phyloP scores from a whole-genome alignment of 2,329 filamentous ascomycete species.

The Macroventuria anomochaeta region DNA sequence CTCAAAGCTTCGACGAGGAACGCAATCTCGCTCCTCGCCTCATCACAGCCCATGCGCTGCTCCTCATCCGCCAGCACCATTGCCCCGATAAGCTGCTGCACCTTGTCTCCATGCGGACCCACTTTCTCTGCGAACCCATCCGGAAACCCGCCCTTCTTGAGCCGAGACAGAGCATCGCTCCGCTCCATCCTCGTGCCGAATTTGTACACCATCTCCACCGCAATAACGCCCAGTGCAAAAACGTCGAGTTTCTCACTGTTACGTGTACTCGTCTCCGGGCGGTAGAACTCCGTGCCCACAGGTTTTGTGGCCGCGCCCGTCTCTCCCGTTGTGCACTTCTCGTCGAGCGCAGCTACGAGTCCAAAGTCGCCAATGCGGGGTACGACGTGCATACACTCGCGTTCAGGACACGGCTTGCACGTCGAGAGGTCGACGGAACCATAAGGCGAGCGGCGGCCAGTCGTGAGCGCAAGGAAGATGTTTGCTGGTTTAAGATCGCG shows the following conservation, averaged over 20 bases:
- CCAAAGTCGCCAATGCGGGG: constrained; percentile 74
- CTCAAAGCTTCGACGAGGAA: constrained; percentile 27
- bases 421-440: constrained; percentile 56
- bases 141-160: constrained; percentile 45
- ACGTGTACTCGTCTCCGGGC: constrained; percentile 51
- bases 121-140: constrained; percentile 32
- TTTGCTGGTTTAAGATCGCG: constrained; percentile 73
- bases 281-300: constrained; percentile 69
- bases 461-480: constrained; percentile 65
- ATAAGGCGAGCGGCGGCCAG: constrained; percentile 43
- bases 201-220: constrained; percentile 66
- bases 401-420: constrained; percentile 55
- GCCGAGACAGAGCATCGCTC: constrained; percentile 40
- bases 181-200: constrained; percentile 55
- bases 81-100: constrained; percentile 35
- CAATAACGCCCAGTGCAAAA: constrained; percentile 66
- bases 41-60: constrained; percentile 37
- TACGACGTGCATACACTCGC: constrained; percentile 54
- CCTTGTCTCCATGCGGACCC: constrained; percentile 26
- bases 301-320: constrained; percentile 45
- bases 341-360: constrained; percentile 63
- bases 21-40: constrained; percentile 35
- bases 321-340: constrained; percentile 31
- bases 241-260: constrained; percentile 64
- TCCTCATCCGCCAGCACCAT: constrained; percentile 46